Conservation (phyloP, 1,284 basidiomycete species). For the Heterobasidion parviporum region DNA sequence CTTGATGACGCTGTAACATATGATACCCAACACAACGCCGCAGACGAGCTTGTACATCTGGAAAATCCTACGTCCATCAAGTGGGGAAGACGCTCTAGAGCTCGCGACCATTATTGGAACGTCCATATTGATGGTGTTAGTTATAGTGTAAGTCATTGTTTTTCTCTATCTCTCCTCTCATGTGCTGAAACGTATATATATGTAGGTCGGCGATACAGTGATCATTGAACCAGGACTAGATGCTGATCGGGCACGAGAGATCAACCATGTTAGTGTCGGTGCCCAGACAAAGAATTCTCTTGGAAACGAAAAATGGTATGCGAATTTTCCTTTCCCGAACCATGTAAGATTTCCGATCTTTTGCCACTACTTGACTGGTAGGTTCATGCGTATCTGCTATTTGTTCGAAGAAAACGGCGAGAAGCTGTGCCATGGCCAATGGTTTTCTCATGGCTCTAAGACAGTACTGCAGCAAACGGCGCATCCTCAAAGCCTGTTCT, state of each 20-base stretch:
- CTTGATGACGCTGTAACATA: background rate
- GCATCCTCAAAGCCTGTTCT: slow-evolving; percentile 48
- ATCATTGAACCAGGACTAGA: slow-evolving; percentile 49
- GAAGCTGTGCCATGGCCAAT: slow-evolving; percentile 56
- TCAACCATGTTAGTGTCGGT: slow-evolving; percentile 26
- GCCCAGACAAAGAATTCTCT: slow-evolving; percentile 33
- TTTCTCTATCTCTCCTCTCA: too few relatives aligned
- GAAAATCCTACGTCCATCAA: slow-evolving; percentile 22
- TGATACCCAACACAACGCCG: slow-evolving; percentile 5
- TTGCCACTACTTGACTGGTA: slow-evolving; percentile 14
- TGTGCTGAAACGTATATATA: slow-evolving; percentile 12
- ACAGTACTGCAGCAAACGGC: slow-evolving; percentile 57
- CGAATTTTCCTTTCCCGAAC: background rate
- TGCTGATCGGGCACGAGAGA: slow-evolving; percentile 26
- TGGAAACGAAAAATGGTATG: slow-evolving; percentile 50
- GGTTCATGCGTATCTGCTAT: slow-evolving; percentile 59
- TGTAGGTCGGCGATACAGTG: slow-evolving; percentile 50
- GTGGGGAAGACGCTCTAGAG: slow-evolving; percentile 33
- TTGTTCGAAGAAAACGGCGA: slow-evolving; percentile 35
- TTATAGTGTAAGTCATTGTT: slow-evolving; percentile 32
- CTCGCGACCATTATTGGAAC: slow-evolving; percentile 29
- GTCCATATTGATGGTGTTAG: slow-evolving; percentile 44
- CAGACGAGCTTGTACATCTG: slow-evolving; percentile 17
- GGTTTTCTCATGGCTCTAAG: slow-evolving; percentile 58
- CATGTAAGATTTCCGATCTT: too few relatives aligned